Evolutionary conservation across 1,284 basidiomycete genomes (phyloP), one percentile per base, ranked within the genome.

Genomic region (Boletus sp.): DNA sequence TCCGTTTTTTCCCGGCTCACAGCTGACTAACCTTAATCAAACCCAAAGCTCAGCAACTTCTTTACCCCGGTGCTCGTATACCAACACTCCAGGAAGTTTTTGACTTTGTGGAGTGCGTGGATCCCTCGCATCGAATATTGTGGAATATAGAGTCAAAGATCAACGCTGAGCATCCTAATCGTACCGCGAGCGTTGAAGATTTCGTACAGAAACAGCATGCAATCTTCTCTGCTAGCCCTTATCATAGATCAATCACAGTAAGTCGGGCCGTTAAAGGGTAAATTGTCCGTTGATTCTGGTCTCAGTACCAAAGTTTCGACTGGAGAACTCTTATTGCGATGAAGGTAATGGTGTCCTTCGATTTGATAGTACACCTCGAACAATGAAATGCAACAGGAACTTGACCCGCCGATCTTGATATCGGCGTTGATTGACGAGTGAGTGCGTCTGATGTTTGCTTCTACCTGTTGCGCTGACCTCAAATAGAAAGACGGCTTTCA

Each of bases 111-210:
- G 72, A 74, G 39, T 91, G 88, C 57, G 83, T 78, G 3, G 87
- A 87, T 58, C 76, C 78, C 2, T 61, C 72, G 25, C 77, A 77
- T 48, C 64, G 71, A 35, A 74, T 89, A 19, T 66, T 74, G 26
- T 88, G 81, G 77, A 90, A 91, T 62, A 85, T 91, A 51, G 88
- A 91, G 68, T 85, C 83, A 35, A 91, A 91, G 66, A 77, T 90
- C 49, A 75, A 90, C 57, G 70, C 85, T 4, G 72, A 70, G 26
- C 61, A 72, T 48, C 71, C 74, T 9, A 77, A 81, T 57, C 68
- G 71, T 37, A 89, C 88, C 8, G 69, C 70, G n/a, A 62, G 70
- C 9, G 80, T 83, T 2, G 69, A 80, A 19, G 80, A 82, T 47
- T 91, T 91, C 59, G 86, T 88, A 9, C 66, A 69, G 47, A 73